phyloP scores from a whole-genome alignment of 352 stramenopile species.

The Phytophthora melonis region DNA sequence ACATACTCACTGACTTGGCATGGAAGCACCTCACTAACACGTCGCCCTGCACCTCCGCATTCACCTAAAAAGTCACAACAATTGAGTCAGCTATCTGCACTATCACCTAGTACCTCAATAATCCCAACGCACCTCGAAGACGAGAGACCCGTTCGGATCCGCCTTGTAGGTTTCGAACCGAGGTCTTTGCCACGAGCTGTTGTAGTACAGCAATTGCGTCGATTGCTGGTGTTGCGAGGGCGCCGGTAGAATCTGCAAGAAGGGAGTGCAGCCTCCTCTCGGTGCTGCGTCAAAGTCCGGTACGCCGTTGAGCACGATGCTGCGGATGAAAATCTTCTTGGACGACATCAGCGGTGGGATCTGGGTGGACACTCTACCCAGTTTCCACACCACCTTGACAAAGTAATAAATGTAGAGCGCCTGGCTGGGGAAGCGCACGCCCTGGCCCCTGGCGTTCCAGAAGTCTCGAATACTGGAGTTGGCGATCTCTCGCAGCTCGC shows the following conservation, averaged over 20 bases:
- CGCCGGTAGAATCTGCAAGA: slow-evolving; percentile 71
- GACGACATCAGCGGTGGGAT: slow-evolving; percentile 64
- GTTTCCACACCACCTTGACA: slow-evolving; percentile 66
- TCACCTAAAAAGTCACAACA: slow-evolving; percentile 28
- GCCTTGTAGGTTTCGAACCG: slow-evolving; percentile 72
- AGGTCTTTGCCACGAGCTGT: slow-evolving; percentile 74
- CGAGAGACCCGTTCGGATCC: slow-evolving; percentile 57
- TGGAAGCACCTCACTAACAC: slow-evolving; percentile 80
- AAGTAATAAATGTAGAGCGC: slow-evolving; percentile 92
- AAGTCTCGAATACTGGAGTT: slow-evolving; percentile 80
- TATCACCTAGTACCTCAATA: neutral
- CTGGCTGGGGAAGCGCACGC: slow-evolving; percentile 85
- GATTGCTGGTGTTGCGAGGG: slow-evolving; percentile 65
- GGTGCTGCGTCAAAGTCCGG: slow-evolving; percentile 79
- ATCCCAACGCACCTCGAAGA: slow-evolving; percentile 53
- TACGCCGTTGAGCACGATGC: slow-evolving; percentile 76
- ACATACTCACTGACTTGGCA: slow-evolving; percentile 72
- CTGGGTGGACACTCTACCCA: slow-evolving; percentile 57
- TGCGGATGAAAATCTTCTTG: slow-evolving; percentile 68
- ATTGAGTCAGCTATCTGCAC: too few species aligned
- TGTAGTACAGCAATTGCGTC: slow-evolving; percentile 72
- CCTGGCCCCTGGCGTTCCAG: slow-evolving; percentile 52
- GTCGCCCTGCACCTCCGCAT: slow-evolving; percentile 78
- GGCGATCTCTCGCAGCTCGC: slow-evolving; percentile 69
- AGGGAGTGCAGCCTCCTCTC: slow-evolving; percentile 65